phyloP scores from a whole-genome alignment of 2,329 filamentous ascomycete species.

The Colletotrichum aenigma region DNA sequence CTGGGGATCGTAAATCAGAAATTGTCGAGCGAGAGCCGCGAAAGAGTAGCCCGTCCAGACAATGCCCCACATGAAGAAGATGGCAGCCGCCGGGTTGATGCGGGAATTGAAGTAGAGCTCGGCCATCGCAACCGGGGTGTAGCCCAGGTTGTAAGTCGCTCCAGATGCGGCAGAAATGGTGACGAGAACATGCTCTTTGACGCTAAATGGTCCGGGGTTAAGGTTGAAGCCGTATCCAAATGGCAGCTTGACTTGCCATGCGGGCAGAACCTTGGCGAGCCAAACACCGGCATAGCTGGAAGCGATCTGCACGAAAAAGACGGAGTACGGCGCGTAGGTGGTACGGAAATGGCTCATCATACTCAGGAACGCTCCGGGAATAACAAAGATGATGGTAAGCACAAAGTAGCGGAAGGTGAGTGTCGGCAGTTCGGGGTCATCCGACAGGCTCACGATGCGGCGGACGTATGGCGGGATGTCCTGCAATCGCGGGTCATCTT shows the following conservation, averaged over 20 bases:
- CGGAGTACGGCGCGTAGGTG: constrained; percentile 32
- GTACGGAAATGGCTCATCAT: constrained; percentile 43
- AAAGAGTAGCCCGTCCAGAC: constrained; percentile 64
- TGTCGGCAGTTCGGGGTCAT: constrained; percentile 54
- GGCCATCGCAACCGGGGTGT: constrained; percentile 38
- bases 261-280: constrained; percentile 54
- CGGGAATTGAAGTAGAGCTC: constrained; percentile 60
- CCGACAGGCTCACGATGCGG: constrained; percentile 22
- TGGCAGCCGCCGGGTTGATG: constrained; percentile 56
- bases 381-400: constrained; percentile 56
- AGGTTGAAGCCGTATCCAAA: constrained; percentile 54
- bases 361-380: constrained; percentile 60
- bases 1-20: constrained; percentile 62
- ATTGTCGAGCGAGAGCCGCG: constrained; percentile 60
- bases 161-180: constrained; percentile 54
- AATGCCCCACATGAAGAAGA: constrained; percentile 64
- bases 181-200: constrained; percentile 55
- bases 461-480: constrained; percentile 52
- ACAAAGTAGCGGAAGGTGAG: constrained; percentile 65
- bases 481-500: constrained; percentile 54
- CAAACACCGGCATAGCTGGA: constrained; percentile 59
- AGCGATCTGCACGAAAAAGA: constrained; percentile 55
- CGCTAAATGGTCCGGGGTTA: constrained; percentile 47
- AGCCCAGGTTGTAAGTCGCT: constrained; percentile 49
- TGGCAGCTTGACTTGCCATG: constrained; percentile 49